Conservation (phyloP, 78 protist species). For the Speleostelium caveatum region DNA sequence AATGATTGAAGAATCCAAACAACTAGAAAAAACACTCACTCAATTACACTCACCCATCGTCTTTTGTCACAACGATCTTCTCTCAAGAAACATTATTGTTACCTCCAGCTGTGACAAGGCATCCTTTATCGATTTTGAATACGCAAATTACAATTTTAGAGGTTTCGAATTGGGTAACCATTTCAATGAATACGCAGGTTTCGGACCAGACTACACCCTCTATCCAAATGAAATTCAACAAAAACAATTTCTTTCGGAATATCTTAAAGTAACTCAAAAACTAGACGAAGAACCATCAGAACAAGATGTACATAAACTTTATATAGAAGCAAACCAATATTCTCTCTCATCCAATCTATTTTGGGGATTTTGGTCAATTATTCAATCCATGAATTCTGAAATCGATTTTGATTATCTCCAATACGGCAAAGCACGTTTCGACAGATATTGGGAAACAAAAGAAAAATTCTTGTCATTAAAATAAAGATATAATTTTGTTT, state of each 20-base stretch:
- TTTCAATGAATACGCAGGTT: conserved; percentile 82
- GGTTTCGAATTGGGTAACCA: conserved; percentile 84
- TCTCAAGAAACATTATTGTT: conserved; percentile 73
- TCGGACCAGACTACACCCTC: conserved; percentile 70
- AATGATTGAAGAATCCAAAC: conserved; percentile 55
- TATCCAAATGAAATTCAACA: conserved; percentile 68
- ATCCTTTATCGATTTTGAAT: conserved; percentile 84
- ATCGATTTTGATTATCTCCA: conserved; percentile 84
- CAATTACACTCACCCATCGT: conserved; percentile 63
- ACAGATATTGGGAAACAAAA: conserved; percentile 59
- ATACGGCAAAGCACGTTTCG: conserved; percentile 81
- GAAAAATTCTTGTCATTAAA: conserved; percentile 37
- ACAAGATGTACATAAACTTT: conserved; percentile 48
- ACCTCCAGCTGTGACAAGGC: conserved; percentile 20
- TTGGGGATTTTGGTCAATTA: conserved; percentile 86
- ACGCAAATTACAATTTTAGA: conserved; percentile 75
- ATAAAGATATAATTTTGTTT: too few species aligned
- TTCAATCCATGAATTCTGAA: conserved; percentile 79
- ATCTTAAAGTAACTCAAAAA: conserved; percentile 29
- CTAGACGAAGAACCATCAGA: conserved; percentile 46
- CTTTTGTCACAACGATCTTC: conserved; percentile 81
- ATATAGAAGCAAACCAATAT: conserved; percentile 62
- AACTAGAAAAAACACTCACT: conserved; percentile 31
- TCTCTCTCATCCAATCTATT: conserved; percentile 71
- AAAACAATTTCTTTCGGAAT: conserved; percentile 33